phyloP scores from a whole-genome alignment of 2,329 filamentous ascomycete genomes.

The Penicillium hesseltinei region DNA sequence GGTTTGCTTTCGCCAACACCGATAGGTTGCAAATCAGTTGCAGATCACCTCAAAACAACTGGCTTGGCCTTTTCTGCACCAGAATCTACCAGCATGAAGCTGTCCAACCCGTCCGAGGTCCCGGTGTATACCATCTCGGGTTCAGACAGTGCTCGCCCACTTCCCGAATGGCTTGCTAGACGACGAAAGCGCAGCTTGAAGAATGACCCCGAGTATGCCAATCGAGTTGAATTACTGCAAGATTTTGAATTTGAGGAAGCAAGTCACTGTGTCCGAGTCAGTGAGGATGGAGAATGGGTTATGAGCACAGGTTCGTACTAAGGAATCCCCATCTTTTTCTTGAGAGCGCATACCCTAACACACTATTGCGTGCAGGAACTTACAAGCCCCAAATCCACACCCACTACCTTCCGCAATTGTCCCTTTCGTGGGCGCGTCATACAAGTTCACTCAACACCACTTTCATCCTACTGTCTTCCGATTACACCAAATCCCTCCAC shows the following conservation, averaged over 20 bases:
- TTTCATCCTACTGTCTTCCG: constrained; percentile 81
- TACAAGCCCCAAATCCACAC: constrained; percentile 85
- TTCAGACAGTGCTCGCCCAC: constrained; percentile 77
- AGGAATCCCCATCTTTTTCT: neutral
- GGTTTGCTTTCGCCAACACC: constrained; percentile 1
- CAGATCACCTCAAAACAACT: constrained; percentile 6
- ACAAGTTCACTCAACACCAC: constrained; percentile 89
- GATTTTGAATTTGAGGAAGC: constrained; percentile 98
- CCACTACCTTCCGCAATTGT: constrained; percentile 90
- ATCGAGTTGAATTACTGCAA: constrained; percentile 89
- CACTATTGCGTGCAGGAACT: constrained; percentile 47
- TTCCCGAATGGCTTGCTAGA: constrained; percentile 93
- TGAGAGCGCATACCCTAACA: constrained; percentile 16
- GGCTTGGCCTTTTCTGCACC: constrained; percentile 13
- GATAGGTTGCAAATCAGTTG: constrained; percentile 8
- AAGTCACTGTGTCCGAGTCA: constrained; percentile 82
- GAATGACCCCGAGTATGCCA: constrained; percentile 87
- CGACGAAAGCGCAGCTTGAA: constrained; percentile 89
- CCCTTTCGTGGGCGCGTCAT: constrained; percentile 89
- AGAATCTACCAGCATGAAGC: constrained; percentile 45
- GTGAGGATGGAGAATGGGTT: constrained; percentile 94
- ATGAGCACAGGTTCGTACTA: constrained; percentile 75
- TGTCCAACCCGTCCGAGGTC: constrained; percentile 69
- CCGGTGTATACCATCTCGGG: constrained; percentile 95
- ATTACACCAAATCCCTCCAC: constrained; percentile 93